Evolutionary conservation across 306 rosid genomes (phyloP).

Genomic region (Pterocarpus santalinus): DNA sequence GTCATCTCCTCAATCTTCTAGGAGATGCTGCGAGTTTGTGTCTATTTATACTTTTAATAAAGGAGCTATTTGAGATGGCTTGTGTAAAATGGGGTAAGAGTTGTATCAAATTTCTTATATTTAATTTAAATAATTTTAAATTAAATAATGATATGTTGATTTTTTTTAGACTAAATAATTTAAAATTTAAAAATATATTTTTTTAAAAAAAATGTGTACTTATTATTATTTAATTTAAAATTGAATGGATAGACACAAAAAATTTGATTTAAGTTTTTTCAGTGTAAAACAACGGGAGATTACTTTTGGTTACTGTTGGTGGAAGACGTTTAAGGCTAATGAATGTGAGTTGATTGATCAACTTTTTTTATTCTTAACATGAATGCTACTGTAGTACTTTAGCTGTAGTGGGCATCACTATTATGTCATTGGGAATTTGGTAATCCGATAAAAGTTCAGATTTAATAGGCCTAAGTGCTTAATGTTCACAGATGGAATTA

Average conservation of each 20-base stretch:
- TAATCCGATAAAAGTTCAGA: background rate
- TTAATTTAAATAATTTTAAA: too few relatives aligned
- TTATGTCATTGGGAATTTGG: background rate
- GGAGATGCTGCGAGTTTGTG: background rate
- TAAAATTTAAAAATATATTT: too few relatives aligned
- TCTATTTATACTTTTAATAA: constrained; percentile 1
- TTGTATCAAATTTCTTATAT: too few relatives aligned
- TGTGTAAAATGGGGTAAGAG: background rate
- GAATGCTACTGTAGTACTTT: background rate
- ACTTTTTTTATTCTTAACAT: background rate
- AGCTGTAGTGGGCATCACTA: background rate
- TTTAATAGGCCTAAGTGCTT: background rate
- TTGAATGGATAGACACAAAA: too few relatives aligned
- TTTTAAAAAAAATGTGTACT: too few relatives aligned
- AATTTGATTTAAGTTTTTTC: too few relatives aligned
- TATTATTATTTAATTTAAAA: too few relatives aligned
- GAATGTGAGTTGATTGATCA: background rate
- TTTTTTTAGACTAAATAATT: too few relatives aligned
- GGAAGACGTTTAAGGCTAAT: constrained; percentile 6
- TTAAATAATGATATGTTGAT: too few relatives aligned
- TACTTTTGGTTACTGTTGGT: background rate
- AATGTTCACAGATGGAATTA: constrained; percentile 29
- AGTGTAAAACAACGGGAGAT: background rate
- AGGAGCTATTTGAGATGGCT: background rate
- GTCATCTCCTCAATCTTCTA: background rate